A percentile compares a stretch with the other conserved stretches of the same genome.
phyloP scores from a whole-genome alignment of 2,329 filamentous ascomycete genomes.

The Thermomyces lanuginosus region DNA sequence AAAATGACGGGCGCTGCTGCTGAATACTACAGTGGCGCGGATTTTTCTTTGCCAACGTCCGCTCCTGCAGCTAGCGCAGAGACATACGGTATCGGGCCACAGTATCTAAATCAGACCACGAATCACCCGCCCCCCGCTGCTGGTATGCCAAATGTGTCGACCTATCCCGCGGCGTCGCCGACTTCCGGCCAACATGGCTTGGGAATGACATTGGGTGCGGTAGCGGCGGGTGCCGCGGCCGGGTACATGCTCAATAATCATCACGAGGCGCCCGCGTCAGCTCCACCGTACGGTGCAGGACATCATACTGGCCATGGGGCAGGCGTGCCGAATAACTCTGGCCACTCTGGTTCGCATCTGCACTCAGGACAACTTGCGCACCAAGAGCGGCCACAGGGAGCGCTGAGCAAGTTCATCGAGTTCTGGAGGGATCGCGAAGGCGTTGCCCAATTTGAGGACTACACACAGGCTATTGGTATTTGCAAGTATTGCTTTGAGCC shows the following conservation, averaged over 20 bases:
- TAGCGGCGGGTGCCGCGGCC: slow-evolving; percentile 26
- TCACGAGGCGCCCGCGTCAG: slow-evolving; percentile 14
- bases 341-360: slow-evolving; percentile 6
- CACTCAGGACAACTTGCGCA: slow-evolving; percentile 28
- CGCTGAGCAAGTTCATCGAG: slow-evolving; percentile 39
- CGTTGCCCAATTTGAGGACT: slow-evolving; percentile 50
- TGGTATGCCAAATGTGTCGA: slow-evolving; percentile 9
- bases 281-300: slow-evolving; percentile 3
- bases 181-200: slow-evolving; percentile 17
- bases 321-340: slow-evolving; percentile 2
- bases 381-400: slow-evolving; percentile 38
- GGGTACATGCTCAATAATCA: slow-evolving; percentile 26
- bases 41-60: slow-evolving; percentile 2
- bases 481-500: slow-evolving; percentile 51
- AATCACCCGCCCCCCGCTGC: slow-evolving; percentile 9
- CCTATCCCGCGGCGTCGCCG: slow-evolving; percentile 8
- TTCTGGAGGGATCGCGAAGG: slow-evolving; percentile 49
- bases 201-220: slow-evolving; percentile 20
- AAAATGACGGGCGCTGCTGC: slow-evolving; percentile 37
- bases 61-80: slow-evolving; percentile 15
- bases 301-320: slow-evolving; percentile 4
- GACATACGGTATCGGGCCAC: slow-evolving; percentile 27
- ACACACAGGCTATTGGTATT: slow-evolving; percentile 49
- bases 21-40: slow-evolving; percentile 34
- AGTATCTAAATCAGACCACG: slow-evolving; percentile 10